Conservation (phyloP, 129 eudicot species). For the Ambrosia trifida region DNA sequence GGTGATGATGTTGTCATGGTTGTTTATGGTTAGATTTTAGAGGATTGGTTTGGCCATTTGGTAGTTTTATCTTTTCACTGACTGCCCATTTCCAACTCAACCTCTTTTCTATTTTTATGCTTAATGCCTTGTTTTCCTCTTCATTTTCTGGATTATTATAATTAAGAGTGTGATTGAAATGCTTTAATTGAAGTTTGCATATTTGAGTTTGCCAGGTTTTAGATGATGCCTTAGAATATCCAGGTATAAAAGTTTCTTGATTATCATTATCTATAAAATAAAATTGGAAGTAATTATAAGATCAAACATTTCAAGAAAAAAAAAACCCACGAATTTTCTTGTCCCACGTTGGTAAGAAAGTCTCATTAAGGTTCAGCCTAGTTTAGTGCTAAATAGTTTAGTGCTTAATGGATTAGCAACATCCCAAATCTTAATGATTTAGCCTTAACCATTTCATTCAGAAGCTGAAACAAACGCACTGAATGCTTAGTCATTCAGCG, state of each 20-base stretch:
- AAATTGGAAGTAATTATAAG: too few species aligned
- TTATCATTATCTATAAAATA: too few species aligned
- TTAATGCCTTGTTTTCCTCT: slow-evolving; percentile 14
- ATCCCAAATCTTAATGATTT: too few species aligned
- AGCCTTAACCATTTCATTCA: too few species aligned
- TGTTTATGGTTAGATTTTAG: slow-evolving; percentile 25
- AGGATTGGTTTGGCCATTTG: slow-evolving; percentile 35
- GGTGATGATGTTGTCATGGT: not conserved
- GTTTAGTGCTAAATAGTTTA: too few species aligned
- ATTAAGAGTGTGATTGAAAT: slow-evolving; percentile 16
- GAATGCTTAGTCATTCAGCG: too few species aligned
- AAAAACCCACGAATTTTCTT: too few species aligned
- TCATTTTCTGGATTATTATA: not conserved
- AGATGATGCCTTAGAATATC: not conserved
- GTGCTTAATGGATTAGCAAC: too few species aligned
- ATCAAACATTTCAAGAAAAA: too few species aligned
- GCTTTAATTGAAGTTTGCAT: slow-evolving; percentile 16
- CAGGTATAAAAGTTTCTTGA: not conserved
- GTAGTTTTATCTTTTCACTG: slow-evolving; percentile 37
- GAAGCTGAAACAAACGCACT: too few species aligned
- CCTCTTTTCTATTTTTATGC: not conserved
- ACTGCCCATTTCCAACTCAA: slow-evolving; percentile 36
- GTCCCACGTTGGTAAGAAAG: too few species aligned
- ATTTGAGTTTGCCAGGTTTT: slow-evolving; percentile 7
- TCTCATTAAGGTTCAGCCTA: too few species aligned